Evolutionary conservation across 257 asterid genomes (phyloP).

Genomic region (Buddleja alternifolia): DNA sequence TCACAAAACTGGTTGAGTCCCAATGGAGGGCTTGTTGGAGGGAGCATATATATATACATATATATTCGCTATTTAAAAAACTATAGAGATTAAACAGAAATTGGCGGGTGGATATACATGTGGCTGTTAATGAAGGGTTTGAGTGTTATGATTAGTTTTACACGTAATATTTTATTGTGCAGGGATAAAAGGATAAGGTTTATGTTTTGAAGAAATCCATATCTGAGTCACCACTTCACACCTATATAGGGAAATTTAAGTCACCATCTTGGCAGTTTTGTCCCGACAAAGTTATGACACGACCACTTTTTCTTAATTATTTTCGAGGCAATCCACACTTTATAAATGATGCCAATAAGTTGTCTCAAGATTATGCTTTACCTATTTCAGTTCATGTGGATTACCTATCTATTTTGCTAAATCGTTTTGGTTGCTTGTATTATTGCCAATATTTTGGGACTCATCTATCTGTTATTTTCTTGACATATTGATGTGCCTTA

Average conservation of each 20-base stretch:
- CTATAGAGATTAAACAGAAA: not conserved
- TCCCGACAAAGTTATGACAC: slow-evolving; percentile 39
- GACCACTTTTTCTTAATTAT: slow-evolving; percentile 1
- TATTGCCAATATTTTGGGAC: too few species aligned
- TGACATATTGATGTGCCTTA: too few species aligned
- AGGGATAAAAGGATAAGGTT: slow-evolving; percentile 42
- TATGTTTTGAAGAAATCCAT: slow-evolving; percentile 41
- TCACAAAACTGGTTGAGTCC: not conserved
- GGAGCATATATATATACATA: slow-evolving; percentile 17
- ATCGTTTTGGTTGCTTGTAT: too few species aligned
- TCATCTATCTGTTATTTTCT: too few species aligned
- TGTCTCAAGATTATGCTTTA: too few species aligned
- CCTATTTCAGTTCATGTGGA: too few species aligned
- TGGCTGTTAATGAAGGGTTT: slow-evolving; percentile 31
- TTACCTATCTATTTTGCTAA: too few species aligned
- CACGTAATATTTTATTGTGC: slow-evolving; percentile 22
- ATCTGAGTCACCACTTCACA: slow-evolving; percentile 56
- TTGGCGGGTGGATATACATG: too few species aligned
- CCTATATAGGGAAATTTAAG: slow-evolving; percentile 20
- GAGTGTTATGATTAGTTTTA: not conserved
- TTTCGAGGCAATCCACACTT: slow-evolving; percentile 14
- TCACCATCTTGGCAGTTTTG: slow-evolving; percentile 34
- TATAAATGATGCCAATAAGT: slow-evolving; percentile 20
- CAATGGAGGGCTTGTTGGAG: not conserved
- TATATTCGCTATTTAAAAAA: not conserved